Evolutionary conservation across 1,284 basidiomycete genomes (phyloP).

Genomic region (Quambalaria eucalypti): DNA sequence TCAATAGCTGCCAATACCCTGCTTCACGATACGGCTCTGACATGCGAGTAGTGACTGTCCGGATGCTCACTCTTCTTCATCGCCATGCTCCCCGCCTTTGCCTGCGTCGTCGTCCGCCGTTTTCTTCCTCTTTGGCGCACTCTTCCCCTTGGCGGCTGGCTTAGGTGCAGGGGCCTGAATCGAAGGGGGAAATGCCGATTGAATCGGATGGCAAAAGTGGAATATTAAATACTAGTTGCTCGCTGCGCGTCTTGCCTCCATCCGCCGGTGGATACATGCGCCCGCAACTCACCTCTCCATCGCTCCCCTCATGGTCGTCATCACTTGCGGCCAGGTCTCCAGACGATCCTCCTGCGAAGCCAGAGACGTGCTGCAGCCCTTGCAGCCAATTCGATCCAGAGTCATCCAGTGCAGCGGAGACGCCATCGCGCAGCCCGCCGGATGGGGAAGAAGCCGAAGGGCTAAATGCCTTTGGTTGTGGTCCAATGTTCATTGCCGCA

Average conservation of each 20-base stretch:
- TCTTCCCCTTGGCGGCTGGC: neutral
- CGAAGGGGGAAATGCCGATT: neutral
- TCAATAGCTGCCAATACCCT: too few species aligned
- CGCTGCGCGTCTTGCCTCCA: too few species aligned
- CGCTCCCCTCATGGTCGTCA: slow-evolving; percentile 7
- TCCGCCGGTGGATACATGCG: neutral
- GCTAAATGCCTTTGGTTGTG: too few species aligned
- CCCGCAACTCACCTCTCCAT: slow-evolving; percentile 10
- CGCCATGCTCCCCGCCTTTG: neutral
- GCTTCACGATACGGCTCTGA: too few species aligned
- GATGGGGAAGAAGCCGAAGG: too few species aligned
- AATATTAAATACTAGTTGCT: too few species aligned
- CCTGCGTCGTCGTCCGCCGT: slow-evolving; percentile 3
- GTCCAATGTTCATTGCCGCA: slow-evolving; percentile 28
- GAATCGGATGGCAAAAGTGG: too few species aligned
- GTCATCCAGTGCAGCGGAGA: neutral
- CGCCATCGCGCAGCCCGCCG: neutral
- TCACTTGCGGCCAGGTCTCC: neutral
- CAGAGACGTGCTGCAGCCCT: slow-evolving; percentile 1
- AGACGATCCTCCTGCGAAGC: neutral
- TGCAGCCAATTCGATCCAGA: slow-evolving; percentile 4
- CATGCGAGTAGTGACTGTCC: too few species aligned
- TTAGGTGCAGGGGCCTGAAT: neutral
- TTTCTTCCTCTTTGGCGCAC: neutral
- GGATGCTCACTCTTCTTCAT: slow-evolving; percentile 5